phyloP scores from a whole-genome alignment of 2,329 filamentous ascomycete genomes.

The Aspergillus hiratsukae region DNA sequence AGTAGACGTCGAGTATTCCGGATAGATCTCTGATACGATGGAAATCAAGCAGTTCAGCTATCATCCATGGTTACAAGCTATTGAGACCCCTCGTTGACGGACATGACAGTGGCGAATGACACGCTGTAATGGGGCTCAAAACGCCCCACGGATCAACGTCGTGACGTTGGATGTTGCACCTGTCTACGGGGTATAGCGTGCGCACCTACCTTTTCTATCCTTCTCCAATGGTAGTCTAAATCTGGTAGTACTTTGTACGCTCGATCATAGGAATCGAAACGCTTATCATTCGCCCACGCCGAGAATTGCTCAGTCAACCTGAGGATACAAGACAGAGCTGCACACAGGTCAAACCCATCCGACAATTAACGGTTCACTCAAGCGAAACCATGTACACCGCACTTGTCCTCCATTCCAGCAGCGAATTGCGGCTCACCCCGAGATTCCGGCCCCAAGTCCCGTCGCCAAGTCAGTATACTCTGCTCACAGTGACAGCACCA shows the following conservation, averaged over 20 bases:
- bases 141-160: neutral
- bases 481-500: neutral
- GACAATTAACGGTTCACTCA: neutral
- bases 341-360: neutral
- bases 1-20: neutral
- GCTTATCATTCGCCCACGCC: no score
- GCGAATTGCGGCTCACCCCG: neutral
- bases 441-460: neutral
- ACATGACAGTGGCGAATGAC: neutral
- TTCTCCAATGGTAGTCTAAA: neutral
- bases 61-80: conserved; percentile 10
- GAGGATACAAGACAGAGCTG: no score
- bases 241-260: no score
- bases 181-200: neutral
- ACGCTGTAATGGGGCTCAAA: neutral
- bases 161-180: conserved; percentile 2
- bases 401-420: neutral
- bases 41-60: neutral
- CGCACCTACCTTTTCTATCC: neutral
- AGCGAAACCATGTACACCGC: neutral
- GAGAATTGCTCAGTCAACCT: no score
- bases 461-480: neutral
- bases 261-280: no score
- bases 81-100: conserved; percentile 2
- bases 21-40: neutral